Base-by-base conservation (phyloP, 345 rosid genomes). In the Populus alba region DNA sequence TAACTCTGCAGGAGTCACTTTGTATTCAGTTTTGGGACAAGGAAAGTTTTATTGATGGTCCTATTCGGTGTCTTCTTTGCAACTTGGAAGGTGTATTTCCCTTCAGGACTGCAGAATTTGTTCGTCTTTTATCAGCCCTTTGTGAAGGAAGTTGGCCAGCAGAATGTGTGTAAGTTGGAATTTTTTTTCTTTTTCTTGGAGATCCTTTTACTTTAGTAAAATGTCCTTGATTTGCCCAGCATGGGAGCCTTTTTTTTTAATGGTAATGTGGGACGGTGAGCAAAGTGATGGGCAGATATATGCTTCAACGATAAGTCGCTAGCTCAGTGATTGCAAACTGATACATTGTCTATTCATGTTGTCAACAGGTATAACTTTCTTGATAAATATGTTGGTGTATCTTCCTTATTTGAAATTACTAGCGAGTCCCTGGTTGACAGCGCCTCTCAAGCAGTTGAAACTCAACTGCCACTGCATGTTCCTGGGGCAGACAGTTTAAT, bases 121-220 rank as follows among this genome's bases (percentile, higher is more conserved):
- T 94, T 81, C 92, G 91, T 74, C 86, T 96, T 78, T 83, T 96
- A 84, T 89, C 97, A 71, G 88, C 97, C 79, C 91, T 96, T 71
- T 87, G 96, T 85, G 98, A 94, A 84, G 99, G 98, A 81, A 87
- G 90, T 73, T 96, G 99, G 99, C 97, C 99, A 70, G 91, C 98
- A 45, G 94, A 94, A 87, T 96, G 99, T 55, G 98, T 91, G 99
- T 95, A 86, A 91, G 99, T 88, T 2, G 79, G 55, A 68, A 25
- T 72, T 74, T 31, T 10, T 72, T 7, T 29, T 35, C 6, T 33
- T 68, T 65, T 29, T 17, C 23, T 43, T 70, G 39, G 43, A 41
- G 16, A 20, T 61, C 70, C 45, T 39, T 25, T 57, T 65, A 49
- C 37, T 27, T 33, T 71, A 31, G n/a, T 33, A 66, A 37, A 22